A percentile compares a stretch with the other conserved stretches of the same genome.
Conservation (phyloP, 108 stramenopile species). For the Aurantiochytrium sp. region DNA sequence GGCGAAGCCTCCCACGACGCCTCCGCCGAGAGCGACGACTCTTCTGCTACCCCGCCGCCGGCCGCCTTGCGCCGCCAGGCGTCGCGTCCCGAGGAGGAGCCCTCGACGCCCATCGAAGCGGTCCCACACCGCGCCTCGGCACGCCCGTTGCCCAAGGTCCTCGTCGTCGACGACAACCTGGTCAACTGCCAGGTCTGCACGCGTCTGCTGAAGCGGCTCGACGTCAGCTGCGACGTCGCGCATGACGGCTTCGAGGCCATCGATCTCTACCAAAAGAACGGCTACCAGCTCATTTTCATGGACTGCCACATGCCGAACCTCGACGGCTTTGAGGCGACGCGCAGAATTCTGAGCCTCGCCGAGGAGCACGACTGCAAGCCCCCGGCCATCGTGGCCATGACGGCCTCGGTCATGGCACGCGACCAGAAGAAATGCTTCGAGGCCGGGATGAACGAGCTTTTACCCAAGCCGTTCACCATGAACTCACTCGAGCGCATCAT, state of each 20-base stretch:
- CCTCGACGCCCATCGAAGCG: too few relatives aligned
- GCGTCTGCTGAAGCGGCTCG: not conserved
- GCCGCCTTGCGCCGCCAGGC: not conserved
- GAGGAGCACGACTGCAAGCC: not conserved
- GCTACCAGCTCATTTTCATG: not conserved
- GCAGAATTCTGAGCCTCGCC: not conserved
- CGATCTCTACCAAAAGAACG: not conserved
- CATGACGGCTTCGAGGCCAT: not conserved
- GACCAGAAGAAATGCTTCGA: not conserved
- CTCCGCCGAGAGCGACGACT: too few relatives aligned
- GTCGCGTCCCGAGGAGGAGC: not conserved
- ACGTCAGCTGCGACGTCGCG: not conserved
- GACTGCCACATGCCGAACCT: not conserved
- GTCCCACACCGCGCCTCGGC: too few relatives aligned
- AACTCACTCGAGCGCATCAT: not conserved
- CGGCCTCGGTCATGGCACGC: not conserved
- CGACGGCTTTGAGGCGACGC: not conserved
- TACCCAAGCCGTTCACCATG: not conserved
- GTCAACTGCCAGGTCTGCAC: not conserved
- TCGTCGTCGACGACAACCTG: not conserved
- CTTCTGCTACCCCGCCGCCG: not conserved
- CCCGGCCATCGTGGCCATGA: not conserved
- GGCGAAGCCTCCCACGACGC: not conserved
- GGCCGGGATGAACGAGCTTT: not conserved
- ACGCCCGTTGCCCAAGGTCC: too few relatives aligned